phyloP scores from a whole-genome alignment of 805 yeast species.

The Metschnikowia arizonensis region DNA sequence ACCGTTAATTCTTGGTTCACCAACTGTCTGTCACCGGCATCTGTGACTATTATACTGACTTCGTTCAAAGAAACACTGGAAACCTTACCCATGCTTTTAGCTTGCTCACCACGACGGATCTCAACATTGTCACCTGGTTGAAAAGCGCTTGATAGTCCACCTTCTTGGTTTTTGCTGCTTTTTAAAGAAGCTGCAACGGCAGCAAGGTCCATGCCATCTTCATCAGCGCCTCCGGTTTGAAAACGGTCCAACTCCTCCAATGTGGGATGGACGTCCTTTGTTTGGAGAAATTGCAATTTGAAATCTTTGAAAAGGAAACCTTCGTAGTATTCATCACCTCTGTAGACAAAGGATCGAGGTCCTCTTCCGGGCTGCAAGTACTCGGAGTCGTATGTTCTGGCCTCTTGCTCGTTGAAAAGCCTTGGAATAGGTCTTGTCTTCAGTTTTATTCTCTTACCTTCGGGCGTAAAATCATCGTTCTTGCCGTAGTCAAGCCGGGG shows the following conservation, averaged over 20 bases:
- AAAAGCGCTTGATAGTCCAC: constrained; percentile 43
- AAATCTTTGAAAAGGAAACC: constrained; percentile 87
- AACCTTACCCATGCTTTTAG: constrained; percentile 81
- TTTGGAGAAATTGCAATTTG: constrained; percentile 74
- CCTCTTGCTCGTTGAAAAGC: constrained; percentile 84
- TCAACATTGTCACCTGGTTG: constrained; percentile 95
- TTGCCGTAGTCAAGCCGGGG: constrained; percentile 93
- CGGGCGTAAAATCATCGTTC: constrained; percentile 46
- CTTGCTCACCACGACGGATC: constrained; percentile 88
- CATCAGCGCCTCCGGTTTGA: constrained; percentile 69
- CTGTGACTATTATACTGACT: constrained; percentile 48
- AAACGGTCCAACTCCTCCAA: constrained; percentile 85
- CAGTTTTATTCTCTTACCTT: constrained; percentile 45
- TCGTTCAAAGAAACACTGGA: constrained; percentile 56
- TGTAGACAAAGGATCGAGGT: constrained; percentile 61
- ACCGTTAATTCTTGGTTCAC: constrained; percentile 66
- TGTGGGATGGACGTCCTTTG: constrained; percentile 78
- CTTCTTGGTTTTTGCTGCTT: constrained; percentile 34
- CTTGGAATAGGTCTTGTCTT: constrained; percentile 80
- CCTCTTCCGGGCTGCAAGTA: constrained; percentile 63
- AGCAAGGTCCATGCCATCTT: constrained; percentile 77
- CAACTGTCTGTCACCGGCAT: constrained; percentile 53
- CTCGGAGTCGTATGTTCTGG: constrained; percentile 75
- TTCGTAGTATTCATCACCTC: constrained; percentile 83
- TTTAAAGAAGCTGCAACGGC: constrained; percentile 84